These are phyloP conservation scores for Lindgomyces ingoldianus DNA, from an alignment of 495 filamentous ascomycete genomes.

Conservation along the genomic window DNA sequence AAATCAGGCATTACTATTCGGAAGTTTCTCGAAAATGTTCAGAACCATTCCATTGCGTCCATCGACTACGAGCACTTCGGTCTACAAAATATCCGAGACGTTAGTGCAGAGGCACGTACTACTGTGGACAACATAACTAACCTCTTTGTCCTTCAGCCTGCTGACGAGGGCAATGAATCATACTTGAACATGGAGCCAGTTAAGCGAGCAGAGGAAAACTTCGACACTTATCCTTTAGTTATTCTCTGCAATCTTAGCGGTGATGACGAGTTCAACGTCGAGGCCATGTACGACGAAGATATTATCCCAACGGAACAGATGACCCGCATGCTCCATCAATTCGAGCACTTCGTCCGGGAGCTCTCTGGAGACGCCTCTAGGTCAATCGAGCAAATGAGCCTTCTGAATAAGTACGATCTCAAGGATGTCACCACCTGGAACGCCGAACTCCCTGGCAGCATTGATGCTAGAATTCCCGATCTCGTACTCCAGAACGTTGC, in stretches of 20 bases:
- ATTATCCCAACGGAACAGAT: constrained; percentile 27
- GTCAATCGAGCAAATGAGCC: constrained; percentile 19
- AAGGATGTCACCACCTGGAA: constrained; percentile 29
- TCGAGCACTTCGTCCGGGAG: constrained; percentile 26
- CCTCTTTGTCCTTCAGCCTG: constrained; percentile 58
- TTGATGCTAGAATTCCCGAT: constrained; percentile 27
- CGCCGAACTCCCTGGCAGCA: constrained; percentile 5
- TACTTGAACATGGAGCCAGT: constrained; percentile 32
- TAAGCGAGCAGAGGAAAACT: constrained; percentile 32
- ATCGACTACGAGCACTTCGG: constrained; percentile 56
- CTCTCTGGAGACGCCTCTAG: constrained; percentile 41
- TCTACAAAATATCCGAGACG: constrained; percentile 65
- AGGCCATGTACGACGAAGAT: constrained; percentile 25
- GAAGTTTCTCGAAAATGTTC: constrained; percentile 50
- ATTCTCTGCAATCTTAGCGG: constrained; percentile 25
- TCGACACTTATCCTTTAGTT: constrained; percentile 35
- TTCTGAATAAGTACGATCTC: constrained; percentile 21
- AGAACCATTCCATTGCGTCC: constrained; percentile 50
- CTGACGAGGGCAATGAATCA: constrained; percentile 24
- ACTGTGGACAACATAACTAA: constrained; percentile 64
- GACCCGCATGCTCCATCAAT: constrained; percentile 31
- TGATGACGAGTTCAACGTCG: constrained; percentile 5
- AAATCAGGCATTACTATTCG: constrained; percentile 40
- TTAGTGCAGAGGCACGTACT: constrained; percentile 61
- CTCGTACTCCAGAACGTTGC: constrained; percentile 19